These are phyloP conservation scores for Podaxis sp. DNA, from an alignment of 768 basidiomycete genomes.

Conservation along the genomic window DNA sequence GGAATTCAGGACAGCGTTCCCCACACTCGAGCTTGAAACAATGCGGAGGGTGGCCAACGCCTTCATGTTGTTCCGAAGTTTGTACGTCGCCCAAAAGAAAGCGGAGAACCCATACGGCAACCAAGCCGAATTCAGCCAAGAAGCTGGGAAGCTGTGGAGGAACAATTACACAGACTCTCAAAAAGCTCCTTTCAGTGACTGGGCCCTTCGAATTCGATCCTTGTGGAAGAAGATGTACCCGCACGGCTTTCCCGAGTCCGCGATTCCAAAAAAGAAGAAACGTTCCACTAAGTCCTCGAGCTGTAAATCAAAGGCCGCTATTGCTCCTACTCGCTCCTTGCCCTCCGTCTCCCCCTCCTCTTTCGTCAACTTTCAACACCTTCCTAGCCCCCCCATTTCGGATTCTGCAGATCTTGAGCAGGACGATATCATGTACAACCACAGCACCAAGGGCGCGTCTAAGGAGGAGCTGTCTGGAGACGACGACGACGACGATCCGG, in stretches of 20 bases:
- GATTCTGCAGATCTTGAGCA: not conserved
- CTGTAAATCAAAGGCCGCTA: not conserved
- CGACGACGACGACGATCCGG: not conserved
- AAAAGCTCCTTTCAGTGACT: conserved; percentile 10
- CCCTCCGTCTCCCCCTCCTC: not conserved
- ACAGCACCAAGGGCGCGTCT: not conserved
- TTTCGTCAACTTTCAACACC: not conserved
- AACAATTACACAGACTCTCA: conserved; percentile 19
- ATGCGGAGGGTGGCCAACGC: not conserved
- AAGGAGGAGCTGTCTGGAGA: not conserved
- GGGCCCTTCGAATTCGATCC: not conserved
- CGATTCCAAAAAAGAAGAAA: not conserved
- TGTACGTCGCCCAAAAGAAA: conserved; percentile 19
- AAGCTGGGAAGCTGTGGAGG: conserved; percentile 30
- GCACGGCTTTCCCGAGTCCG: not conserved
- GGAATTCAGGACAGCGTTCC: not conserved
- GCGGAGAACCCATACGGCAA: conserved; percentile 20
- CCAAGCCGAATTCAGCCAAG: conserved; percentile 33
- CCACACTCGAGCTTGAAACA: not conserved
- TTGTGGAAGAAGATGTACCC: conserved; percentile 5
- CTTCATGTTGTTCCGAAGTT: conserved; percentile 38
- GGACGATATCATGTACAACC: not conserved
- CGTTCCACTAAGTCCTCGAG: not conserved
- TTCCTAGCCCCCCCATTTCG: conserved; percentile 4
- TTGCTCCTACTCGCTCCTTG: not conserved